Base-by-base conservation (phyloP, 108 stramenopile species). In the Fragilariopsis cylindrus region DNA sequence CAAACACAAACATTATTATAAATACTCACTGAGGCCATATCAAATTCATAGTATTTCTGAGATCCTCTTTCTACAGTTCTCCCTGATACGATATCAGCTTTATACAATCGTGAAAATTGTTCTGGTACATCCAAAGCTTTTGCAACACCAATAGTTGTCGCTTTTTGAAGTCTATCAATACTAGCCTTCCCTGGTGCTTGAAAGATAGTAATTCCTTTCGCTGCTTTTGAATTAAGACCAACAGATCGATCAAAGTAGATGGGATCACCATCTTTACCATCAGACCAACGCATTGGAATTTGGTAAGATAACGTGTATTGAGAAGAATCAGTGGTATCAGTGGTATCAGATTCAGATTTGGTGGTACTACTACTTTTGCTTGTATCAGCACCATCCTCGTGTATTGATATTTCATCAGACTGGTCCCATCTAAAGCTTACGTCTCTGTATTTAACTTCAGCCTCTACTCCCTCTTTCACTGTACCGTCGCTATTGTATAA, bases 401-500 rank as follows among this genome's bases (percentile, higher is more conserved):
- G 81, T n/a, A 88, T 47, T 5, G 62, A 55, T 21, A 72, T 77
- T 18, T 76, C 41, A 11, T 87, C 76, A 19, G 72, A 70, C 9
- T 62, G 41, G 76, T 79, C 69, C 82, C 69, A 79, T 69, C 47
- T 76, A 72, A 87, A 69, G 39, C 67, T 68, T 1, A 93, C 84
- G 47, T 60, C 67, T 13, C 82, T 73, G 16, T 80, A 73, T 81
- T 89, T 86, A 2, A 90, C 90, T 78, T 88, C 84, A 15, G 80
- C 52, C 49, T 80, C 64, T 11, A 76, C 67, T 16, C 80, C 85
- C 50, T 83, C 82, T 54, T 85, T 88, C 50, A 91, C 57, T 1
- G 92, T 89, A 9, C 92, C 92, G 82, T 93, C 92, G 0, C 83
- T 64, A 66, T 93, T 93, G 79, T 88, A 93, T 19, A 91, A 48